Evolutionary conservation across 352 stramenopile genomes (phyloP).

Genomic region (Discostella stelligera): DNA sequence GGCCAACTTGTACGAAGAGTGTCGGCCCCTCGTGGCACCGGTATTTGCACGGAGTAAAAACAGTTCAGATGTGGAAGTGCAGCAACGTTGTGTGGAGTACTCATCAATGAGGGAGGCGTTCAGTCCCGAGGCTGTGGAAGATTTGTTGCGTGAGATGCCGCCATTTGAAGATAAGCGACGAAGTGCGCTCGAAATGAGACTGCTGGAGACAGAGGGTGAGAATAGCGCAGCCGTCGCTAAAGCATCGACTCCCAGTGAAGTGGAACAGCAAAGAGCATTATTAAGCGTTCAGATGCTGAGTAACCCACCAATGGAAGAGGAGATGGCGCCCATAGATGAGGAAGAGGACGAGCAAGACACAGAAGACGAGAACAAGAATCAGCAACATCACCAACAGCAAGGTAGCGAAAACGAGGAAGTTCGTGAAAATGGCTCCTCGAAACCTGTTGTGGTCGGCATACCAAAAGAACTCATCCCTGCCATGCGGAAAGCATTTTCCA

Average conservation of each 20-base stretch:
- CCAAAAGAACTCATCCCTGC: conserved; percentile 83
- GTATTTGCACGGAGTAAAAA: conserved; percentile 92
- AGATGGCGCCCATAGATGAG: conserved; percentile 44
- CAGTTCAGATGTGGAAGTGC: conserved; percentile 95
- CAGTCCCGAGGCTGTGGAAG: conserved; percentile 87
- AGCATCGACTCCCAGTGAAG: conserved; percentile 69
- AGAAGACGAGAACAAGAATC: conserved; percentile 17
- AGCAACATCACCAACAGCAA: not conserved
- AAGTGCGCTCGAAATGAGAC: conserved; percentile 83
- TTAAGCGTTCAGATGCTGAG: conserved; percentile 55
- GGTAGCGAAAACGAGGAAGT: conserved; percentile 2
- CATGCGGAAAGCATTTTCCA: conserved; percentile 85
- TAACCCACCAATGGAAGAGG: conserved; percentile 26
- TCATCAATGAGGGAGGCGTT: conserved; percentile 87
- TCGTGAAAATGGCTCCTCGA: conserved; percentile 17
- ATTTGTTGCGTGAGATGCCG: conserved; percentile 96
- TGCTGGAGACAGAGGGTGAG: conserved; percentile 81
- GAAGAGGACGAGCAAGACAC: conserved; percentile 30
- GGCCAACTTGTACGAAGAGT: conserved; percentile 88
- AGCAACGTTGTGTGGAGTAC: conserved; percentile 97
- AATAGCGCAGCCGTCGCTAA: conserved; percentile 83
- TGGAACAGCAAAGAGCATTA: conserved; percentile 66
- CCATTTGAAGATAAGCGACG: conserved; percentile 92
- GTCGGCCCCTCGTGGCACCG: conserved; percentile 86
- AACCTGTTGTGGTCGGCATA: conserved; percentile 66